These are phyloP conservation scores for Pythium volutum DNA, from an alignment of 352 stramenopile species.

Conservation along the genomic window DNA sequence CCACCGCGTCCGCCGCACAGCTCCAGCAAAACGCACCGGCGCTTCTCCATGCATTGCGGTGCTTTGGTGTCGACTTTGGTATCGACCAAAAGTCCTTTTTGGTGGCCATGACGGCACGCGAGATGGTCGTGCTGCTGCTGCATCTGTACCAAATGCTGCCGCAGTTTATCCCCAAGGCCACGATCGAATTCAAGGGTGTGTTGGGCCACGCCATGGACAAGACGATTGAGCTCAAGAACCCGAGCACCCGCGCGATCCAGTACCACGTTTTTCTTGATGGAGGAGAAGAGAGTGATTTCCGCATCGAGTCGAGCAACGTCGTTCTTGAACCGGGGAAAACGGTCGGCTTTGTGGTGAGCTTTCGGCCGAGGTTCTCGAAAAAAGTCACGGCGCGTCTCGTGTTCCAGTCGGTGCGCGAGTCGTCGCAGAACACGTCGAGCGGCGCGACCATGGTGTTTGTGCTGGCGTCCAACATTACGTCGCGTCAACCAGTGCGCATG, in stretches of 20 bases:
- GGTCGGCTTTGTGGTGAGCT: constrained; percentile 77
- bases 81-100: constrained; percentile 54
- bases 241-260: constrained; percentile 66
- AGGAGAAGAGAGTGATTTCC: constrained; percentile 51
- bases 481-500: constrained; percentile 70
- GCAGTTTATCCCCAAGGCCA: constrained; percentile 91
- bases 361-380: constrained; percentile 79
- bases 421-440: constrained; percentile 23
- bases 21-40: constrained; percentile 53
- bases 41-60: constrained; percentile 56
- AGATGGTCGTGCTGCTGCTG: constrained; percentile 84
- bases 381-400: constrained; percentile 86
- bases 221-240: constrained; percentile 93
- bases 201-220: constrained; percentile 89
- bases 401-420: constrained; percentile 72
- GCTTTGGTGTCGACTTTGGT: constrained; percentile 82
- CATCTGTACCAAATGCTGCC: constrained; percentile 91
- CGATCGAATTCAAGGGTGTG: constrained; percentile 89
- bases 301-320: constrained; percentile 62
- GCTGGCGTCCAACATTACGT: constrained; percentile 79
- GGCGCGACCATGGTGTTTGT: constrained; percentile 90
- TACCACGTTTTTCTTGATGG: constrained; percentile 90
- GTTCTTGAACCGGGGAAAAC: constrained; percentile 77
- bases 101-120: constrained; percentile 49
- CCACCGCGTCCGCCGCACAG: constrained; percentile 22